These are phyloP conservation scores for Centella asiatica DNA, from an alignment of 129 eudicot species.

Conservation along the genomic window DNA sequence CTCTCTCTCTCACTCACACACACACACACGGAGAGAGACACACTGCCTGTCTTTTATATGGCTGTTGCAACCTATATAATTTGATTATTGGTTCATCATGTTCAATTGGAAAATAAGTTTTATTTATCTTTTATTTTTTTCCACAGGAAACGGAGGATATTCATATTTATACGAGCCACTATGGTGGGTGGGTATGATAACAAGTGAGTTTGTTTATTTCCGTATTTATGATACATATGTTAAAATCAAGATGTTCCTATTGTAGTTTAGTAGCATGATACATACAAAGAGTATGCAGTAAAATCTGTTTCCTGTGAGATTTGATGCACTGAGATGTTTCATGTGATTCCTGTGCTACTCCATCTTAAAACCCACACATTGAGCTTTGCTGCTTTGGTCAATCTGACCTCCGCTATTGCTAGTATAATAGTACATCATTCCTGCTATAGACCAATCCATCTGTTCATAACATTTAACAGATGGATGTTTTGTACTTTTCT, in stretches of 20 bases:
- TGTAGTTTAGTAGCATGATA: not conserved
- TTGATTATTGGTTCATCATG: conserved; percentile 3
- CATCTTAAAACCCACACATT: too few species aligned
- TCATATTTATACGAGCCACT: conserved; percentile 93
- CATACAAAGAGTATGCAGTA: not conserved
- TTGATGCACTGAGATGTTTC: not conserved
- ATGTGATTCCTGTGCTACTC: not conserved
- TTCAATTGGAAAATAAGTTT: conserved; percentile 1
- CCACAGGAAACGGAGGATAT: conserved; percentile 85
- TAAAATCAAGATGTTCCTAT: not conserved
- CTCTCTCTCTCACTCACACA: too few species aligned
- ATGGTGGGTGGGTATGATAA: conserved; percentile 97
- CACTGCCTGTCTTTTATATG: too few species aligned
- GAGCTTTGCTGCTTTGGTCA: too few species aligned
- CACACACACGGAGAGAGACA: too few species aligned
- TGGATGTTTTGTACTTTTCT: not conserved
- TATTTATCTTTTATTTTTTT: conserved; percentile 2
- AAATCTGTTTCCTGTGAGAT: not conserved
- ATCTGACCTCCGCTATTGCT: too few species aligned
- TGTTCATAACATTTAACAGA: not conserved
- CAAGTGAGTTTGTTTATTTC: conserved; percentile 54
- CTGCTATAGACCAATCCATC: too few species aligned
- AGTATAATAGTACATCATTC: too few species aligned
- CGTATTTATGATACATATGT: not conserved
- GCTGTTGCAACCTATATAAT: conserved; percentile 1